These are phyloP conservation scores for Diversispora eburnea DNA, from an alignment of 192 early-diverging fungal species.

Conservation along the genomic window DNA sequence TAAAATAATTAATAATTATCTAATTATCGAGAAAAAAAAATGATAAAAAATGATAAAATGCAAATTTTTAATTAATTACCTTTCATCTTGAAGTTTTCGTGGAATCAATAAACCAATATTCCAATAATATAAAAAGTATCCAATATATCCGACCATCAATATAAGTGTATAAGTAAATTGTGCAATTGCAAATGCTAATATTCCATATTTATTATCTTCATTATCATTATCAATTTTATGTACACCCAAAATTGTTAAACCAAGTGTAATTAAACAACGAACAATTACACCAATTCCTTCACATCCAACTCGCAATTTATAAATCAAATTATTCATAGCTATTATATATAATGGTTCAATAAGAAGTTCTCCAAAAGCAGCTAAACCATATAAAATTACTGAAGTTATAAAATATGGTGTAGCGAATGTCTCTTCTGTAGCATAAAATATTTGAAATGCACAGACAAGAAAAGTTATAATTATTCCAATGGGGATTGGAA, in stretches of 20 bases:
- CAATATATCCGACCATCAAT: conserved; percentile 58
- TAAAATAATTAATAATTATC: no score
- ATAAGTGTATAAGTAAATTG: conserved; percentile 69
- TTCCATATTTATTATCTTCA: conserved; percentile 47
- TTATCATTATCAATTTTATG: conserved; percentile 21
- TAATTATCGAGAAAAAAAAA: neutral
- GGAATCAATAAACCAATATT: conserved; percentile 37
- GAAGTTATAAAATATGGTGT: conserved; percentile 51
- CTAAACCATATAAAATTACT: conserved; percentile 63
- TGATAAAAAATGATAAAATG: neutral
- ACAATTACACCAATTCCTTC: conserved; percentile 79
- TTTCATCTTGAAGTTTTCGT: conserved; percentile 31
- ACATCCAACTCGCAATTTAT: conserved; percentile 71
- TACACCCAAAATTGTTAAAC: conserved; percentile 53
- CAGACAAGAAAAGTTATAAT: conserved; percentile 55
- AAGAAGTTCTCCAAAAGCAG: conserved; percentile 76
- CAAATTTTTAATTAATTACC: conserved; percentile 32
- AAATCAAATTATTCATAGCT: conserved; percentile 66
- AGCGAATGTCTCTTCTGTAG: conserved; percentile 24
- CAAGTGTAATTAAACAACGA: conserved; percentile 68
- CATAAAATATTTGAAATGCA: conserved; percentile 48
- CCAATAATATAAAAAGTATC: conserved; percentile 42
- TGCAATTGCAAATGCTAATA: conserved; percentile 75
- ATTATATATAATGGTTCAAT: conserved; percentile 86
- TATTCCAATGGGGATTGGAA: conserved; percentile 62